Conservation (phyloP, 2,329 filamentous ascomycete species). For the Triangularia verruculosa region DNA sequence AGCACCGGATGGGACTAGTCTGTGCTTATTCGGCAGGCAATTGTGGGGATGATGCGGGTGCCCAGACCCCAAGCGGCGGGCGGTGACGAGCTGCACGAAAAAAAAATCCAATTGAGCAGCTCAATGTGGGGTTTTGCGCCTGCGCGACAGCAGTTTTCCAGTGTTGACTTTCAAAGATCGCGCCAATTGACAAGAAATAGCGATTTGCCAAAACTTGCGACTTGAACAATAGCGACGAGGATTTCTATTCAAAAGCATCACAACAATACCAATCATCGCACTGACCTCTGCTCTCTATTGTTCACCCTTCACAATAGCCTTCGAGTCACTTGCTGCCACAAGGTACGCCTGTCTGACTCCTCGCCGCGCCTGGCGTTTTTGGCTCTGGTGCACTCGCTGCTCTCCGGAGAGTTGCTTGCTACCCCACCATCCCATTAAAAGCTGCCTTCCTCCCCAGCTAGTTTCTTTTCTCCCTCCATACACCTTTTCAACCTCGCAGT, state of each 20-base stretch:
- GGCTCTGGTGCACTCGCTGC: neutral
- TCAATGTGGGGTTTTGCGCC: conserved; percentile 12
- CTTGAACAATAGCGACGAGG: neutral
- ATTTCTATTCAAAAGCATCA: neutral
- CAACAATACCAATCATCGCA: neutral
- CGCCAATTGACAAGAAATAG: conserved; percentile 5
- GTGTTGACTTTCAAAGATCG: neutral
- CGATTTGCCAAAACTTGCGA: neutral
- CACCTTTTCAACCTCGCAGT: neutral
- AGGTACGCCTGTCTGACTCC: conserved; percentile 10
- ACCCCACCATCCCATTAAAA: conserved; percentile 5
- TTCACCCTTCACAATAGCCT: neutral
- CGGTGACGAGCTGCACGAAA: conserved; percentile 17
- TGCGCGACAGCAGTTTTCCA: neutral
- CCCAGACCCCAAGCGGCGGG: conserved; percentile 2
- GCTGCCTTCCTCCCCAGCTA: neutral
- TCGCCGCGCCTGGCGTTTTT: conserved; percentile 10
- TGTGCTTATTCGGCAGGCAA: neutral
- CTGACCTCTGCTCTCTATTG: neutral
- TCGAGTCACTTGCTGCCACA: neutral
- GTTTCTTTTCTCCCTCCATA: neutral
- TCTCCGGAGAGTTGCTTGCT: neutral
- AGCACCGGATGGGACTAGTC: neutral
- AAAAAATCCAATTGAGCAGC: conserved; percentile 20
- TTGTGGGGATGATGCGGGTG: neutral